phyloP scores from a whole-genome alignment of 768 basidiomycete species.

The Rhodocollybia butyracea region DNA sequence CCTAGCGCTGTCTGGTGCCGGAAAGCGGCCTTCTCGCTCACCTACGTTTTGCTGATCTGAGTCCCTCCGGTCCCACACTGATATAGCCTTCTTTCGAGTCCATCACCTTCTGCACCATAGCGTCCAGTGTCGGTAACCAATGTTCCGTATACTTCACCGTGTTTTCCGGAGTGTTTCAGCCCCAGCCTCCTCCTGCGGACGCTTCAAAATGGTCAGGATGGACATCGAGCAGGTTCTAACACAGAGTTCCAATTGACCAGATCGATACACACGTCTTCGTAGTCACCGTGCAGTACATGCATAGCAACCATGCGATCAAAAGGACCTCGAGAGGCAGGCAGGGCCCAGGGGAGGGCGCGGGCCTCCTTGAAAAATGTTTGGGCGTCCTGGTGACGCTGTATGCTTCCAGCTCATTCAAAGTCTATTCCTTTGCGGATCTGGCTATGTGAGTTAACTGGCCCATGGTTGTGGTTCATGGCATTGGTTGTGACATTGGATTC shows the following conservation, averaged over 20 bases:
- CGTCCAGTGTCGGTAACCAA: conserved; percentile 38
- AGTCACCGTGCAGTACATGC: conserved; percentile 53
- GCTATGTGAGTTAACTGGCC: no score
- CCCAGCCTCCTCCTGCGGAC: conserved; percentile 31
- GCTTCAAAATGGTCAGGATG: conserved; percentile 45
- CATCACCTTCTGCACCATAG: conserved; percentile 38
- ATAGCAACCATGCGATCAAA: conserved; percentile 54
- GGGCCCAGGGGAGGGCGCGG: conserved; percentile 23
- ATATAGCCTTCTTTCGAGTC: conserved; percentile 36
- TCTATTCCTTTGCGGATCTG: conserved; percentile 3
- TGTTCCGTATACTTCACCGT: conserved; percentile 31
- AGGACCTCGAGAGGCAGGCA: conserved; percentile 25
- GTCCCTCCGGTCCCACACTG: conserved; percentile 16
- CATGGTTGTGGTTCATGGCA: no score
- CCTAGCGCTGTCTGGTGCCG: no score
- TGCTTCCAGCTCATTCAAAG: conserved; percentile 14
- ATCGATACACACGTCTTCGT: conserved; percentile 34
- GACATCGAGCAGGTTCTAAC: conserved; percentile 42
- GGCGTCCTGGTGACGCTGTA: conserved; percentile 23
- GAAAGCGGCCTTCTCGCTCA: no score
- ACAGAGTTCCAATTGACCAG: conserved; percentile 41
- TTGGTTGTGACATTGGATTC: no score
- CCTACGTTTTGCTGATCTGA: no score
- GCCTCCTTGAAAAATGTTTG: conserved; percentile 25
- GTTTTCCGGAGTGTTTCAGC: conserved; percentile 38